Evolutionary conservation across 345 rosid genomes (phyloP).

Genomic region (Ricinus communis): DNA sequence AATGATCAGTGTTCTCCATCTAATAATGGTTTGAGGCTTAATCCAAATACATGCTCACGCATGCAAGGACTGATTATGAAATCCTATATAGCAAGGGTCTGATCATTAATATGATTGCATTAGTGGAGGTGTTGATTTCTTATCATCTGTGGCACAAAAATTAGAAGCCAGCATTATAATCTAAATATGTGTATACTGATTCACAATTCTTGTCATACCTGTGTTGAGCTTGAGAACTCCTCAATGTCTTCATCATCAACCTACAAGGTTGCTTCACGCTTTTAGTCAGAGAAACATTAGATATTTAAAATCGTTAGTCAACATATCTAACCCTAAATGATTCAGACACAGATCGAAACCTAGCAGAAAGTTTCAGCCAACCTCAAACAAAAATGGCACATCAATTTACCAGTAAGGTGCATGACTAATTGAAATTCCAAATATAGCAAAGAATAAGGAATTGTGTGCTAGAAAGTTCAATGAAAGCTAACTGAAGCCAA

Average conservation of each 20-base stretch:
- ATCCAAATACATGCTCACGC: background rate
- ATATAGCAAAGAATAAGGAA: background rate
- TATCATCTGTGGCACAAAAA: background rate
- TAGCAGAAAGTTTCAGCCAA: background rate
- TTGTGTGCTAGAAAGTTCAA: no score
- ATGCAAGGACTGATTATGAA: background rate
- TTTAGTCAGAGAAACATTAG: no score
- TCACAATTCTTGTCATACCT: constrained; percentile 30
- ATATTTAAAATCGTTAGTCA: no score
- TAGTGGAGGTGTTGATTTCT: background rate
- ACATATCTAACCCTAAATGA: no score
- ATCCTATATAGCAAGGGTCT: background rate
- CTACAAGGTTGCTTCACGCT: constrained; percentile 32
- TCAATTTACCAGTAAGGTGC: background rate
- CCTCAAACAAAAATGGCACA: background rate
- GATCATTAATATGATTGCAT: background rate
- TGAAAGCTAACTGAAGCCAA: no score
- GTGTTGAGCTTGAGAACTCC: constrained; percentile 46
- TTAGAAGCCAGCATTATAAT: background rate
- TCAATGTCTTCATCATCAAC: constrained; percentile 47
- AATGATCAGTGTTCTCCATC: no score
- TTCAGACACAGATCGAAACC: no score
- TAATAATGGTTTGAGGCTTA: background rate
- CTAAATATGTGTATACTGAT: background rate
- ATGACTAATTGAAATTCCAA: background rate